Evolutionary conservation across 306 rosid species (phyloP), one percentile per base, ranked within the genome.

Genomic region (Malus fusca): DNA sequence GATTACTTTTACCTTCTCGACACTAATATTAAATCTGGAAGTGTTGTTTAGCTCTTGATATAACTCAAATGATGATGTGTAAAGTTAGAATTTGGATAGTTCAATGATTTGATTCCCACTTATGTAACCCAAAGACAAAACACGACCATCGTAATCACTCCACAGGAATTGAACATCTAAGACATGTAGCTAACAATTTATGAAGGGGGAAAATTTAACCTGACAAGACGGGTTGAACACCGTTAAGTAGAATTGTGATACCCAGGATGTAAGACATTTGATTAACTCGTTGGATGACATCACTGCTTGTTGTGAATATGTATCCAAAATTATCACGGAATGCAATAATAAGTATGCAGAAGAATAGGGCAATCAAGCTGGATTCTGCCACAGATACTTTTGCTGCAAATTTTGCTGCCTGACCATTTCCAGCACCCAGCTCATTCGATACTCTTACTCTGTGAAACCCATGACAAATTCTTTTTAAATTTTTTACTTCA

Each of bases 361-460:
- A 85, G 0, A 88, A 1, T 0, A 87, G 3, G 5, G 93, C 89
- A 8, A 90, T 82, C 25, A 71, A 81, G 0, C 84, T 76, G 48
- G 93, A 91, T 69, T 88, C 77, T 1, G 18, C 79, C 23, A 87
- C 92, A 6, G 96, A 71, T 23, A 90, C 92, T 42, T 76, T 66
- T 10, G 83, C 82, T 4, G 97, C 93, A 80, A 90, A 92, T 66
- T 87, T 92, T 44, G 97, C 96, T 48, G 40, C 81, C 66, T 73
- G 82, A 17, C 92, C 96, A 43, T 92, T 88, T 0, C 96, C 97
- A 2, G 87, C 92, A 0, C 96, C 97, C 0, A 88, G 87, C 84
- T 92, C 97, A 35, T 88, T 92, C 7, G 89, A 89, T 51, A 90
- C 97, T 64, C 97, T 85, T 55, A 90, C 96, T 40, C 97, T 92